phyloP scores from a whole-genome alignment of 768 basidiomycete genomes.

The Russula vinacea region DNA sequence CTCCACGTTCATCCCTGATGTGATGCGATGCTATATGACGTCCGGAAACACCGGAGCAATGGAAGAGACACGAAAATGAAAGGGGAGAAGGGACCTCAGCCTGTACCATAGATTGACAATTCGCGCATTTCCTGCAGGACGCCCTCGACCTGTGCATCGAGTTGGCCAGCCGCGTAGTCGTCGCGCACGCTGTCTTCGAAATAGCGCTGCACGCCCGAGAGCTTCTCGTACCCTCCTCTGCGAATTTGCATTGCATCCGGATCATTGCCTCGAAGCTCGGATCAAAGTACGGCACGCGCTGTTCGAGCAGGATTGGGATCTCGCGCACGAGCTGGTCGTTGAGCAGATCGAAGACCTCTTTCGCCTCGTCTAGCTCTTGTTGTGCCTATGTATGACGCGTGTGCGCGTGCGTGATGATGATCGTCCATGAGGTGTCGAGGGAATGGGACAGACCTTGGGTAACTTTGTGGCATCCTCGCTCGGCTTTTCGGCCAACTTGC shows the following conservation, averaged over 20 bases:
- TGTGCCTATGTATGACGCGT: constrained; percentile 58
- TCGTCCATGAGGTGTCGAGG: neutral
- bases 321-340: constrained; percentile 91
- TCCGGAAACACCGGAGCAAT: constrained; percentile 8
- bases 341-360: constrained; percentile 89
- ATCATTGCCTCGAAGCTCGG: constrained; percentile 99
- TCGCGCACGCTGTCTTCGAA: constrained; percentile 88
- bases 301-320: constrained; percentile 87
- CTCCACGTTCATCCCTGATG: neutral
- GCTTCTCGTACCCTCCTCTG: constrained; percentile 96
- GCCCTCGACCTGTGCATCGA: constrained; percentile 96
- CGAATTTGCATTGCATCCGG: constrained; percentile 95
- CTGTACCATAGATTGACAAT: constrained; percentile 83
- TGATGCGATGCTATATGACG: neutral
- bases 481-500: constrained; percentile 88
- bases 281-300: constrained; percentile 96
- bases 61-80: neutral
- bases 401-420: neutral
- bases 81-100: constrained; percentile 18
- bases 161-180: constrained; percentile 94
- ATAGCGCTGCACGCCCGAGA: constrained; percentile 91
- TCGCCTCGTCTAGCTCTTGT: constrained; percentile 92
- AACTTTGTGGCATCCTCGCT: constrained; percentile 90
- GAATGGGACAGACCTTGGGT: constrained; percentile 56
- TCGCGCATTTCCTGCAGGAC: constrained; percentile 98